A percentile compares a stretch with the other conserved stretches of the same genome.
Conservation (phyloP, 2,329 filamentous ascomycete genomes). For the Bipolaris sorokiniana region DNA sequence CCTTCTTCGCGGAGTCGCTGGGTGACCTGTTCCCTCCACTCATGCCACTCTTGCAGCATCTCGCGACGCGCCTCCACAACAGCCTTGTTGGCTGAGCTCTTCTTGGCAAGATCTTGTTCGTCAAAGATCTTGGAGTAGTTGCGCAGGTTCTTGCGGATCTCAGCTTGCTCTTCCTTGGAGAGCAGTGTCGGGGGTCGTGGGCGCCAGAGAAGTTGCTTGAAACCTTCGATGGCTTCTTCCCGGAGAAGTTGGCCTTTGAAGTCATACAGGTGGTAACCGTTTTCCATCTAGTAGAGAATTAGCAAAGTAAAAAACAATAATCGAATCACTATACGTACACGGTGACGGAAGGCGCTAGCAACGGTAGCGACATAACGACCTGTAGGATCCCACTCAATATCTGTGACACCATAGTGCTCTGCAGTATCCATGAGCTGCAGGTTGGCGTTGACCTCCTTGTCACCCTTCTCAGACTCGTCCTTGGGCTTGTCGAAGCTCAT, state of each 20-base stretch:
- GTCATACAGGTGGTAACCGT: conserved; percentile 97
- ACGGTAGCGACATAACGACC: conserved; percentile 93
- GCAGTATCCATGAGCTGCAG: conserved; percentile 90
- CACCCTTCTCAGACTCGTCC: conserved; percentile 88
- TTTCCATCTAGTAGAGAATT: conserved; percentile 78
- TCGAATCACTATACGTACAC: conserved; percentile 67
- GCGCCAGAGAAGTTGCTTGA: conserved; percentile 97
- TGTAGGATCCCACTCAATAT: conserved; percentile 97
- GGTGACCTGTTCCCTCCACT: conserved; percentile 77
- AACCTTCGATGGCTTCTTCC: conserved; percentile 92
- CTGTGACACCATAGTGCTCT: conserved; percentile 97
- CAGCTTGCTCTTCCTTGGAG: conserved; percentile 95
- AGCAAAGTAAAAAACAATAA: conserved; percentile 13
- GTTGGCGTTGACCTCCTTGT: conserved; percentile 94
- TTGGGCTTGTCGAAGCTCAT: conserved; percentile 79
- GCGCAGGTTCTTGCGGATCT: conserved; percentile 95
- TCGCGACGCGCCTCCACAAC: conserved; percentile 87
- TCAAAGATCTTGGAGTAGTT: conserved; percentile 96
- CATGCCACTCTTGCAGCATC: conserved; percentile 85
- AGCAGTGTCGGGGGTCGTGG: conserved; percentile 90
- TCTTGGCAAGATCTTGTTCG: conserved; percentile 90
- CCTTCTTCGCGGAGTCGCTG: conserved; percentile 67
- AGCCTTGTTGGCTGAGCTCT: conserved; percentile 90
- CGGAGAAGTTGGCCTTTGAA: conserved; percentile 89
- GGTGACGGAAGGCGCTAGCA: conserved; percentile 94